These are phyloP conservation scores for Acorus gramineus DNA, from an alignment of 106 monocot species.

Conservation along the genomic window DNA sequence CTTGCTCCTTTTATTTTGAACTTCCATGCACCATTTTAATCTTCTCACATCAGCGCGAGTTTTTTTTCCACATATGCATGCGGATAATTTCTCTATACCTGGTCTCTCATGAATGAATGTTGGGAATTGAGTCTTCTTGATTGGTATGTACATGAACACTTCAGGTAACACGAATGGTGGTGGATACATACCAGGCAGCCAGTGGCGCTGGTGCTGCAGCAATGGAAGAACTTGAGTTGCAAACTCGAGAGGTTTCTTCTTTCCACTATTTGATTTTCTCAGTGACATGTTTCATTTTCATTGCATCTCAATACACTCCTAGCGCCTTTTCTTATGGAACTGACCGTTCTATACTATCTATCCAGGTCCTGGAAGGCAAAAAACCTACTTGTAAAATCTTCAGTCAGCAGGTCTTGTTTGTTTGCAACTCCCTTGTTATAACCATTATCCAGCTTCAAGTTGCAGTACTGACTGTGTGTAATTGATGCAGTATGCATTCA, in stretches of 20 bases:
- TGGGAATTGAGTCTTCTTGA: too few relatives aligned
- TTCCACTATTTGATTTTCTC: background rate
- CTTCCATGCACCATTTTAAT: too few relatives aligned
- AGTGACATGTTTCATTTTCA: background rate
- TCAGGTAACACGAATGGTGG: slow-evolving; percentile 93
- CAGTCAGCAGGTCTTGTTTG: slow-evolving; percentile 61
- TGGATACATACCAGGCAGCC: slow-evolving; percentile 97
- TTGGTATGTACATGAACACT: slow-evolving; percentile 6
- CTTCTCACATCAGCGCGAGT: too few relatives aligned
- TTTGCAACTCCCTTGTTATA: background rate
- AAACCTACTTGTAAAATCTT: slow-evolving; percentile 93
- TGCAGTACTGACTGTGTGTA: background rate
- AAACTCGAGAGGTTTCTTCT: slow-evolving; percentile 73
- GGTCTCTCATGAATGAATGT: too few relatives aligned
- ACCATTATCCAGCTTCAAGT: background rate
- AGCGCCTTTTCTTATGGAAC: too few relatives aligned
- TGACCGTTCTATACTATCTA: background rate
- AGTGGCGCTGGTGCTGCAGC: slow-evolving; percentile 99
- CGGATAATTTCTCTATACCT: too few relatives aligned
- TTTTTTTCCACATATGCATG: too few relatives aligned
- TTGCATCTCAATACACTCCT: too few relatives aligned
- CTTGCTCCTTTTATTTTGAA: too few relatives aligned
- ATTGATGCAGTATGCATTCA: slow-evolving; percentile 89
- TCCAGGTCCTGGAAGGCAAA: slow-evolving; percentile 83
- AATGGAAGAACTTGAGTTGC: slow-evolving; percentile 94